phyloP scores from a whole-genome alignment of 2,329 filamentous ascomycete genomes.

The Fusarium veterinarium region DNA sequence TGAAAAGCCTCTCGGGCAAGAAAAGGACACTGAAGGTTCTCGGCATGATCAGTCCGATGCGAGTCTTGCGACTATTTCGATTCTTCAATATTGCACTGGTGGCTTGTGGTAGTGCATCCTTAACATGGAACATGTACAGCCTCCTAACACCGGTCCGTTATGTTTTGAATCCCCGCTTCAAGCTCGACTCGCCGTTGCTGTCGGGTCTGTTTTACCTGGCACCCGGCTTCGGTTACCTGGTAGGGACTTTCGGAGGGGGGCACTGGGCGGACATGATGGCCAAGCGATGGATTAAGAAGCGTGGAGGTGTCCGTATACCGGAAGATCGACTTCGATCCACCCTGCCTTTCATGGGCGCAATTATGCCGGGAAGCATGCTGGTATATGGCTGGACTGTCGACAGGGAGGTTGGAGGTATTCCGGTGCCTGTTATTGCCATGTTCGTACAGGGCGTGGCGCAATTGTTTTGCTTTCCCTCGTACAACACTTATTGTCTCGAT shows the following conservation, averaged over 20 bases:
- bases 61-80: conserved; percentile 71
- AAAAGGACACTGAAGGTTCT: conserved; percentile 67
- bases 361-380: conserved; percentile 72
- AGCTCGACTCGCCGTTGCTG: conserved; percentile 73
- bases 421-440: conserved; percentile 76
- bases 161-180: conserved; percentile 79
- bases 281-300: conserved; percentile 70
- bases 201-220: conserved; percentile 80
- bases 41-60: conserved; percentile 73
- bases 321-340: conserved; percentile 75
- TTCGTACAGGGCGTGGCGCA: conserved; percentile 81
- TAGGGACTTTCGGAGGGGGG: conserved; percentile 78
- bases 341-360: conserved; percentile 65
- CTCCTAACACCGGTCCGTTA: conserved; percentile 76
- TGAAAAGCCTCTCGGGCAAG: conserved; percentile 63
- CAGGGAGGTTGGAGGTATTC: conserved; percentile 61
- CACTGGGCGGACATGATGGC: conserved; percentile 76
- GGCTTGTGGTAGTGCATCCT: conserved; percentile 65
- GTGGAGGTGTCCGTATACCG: conserved; percentile 68
- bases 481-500: conserved; percentile 86
- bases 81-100: conserved; percentile 76
- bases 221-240: conserved; percentile 75
- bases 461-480: conserved; percentile 78
- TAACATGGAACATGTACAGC: conserved; percentile 79
- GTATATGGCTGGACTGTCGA: conserved; percentile 68